A percentile compares a stretch with the other conserved stretches of the same genome.
These are phyloP conservation scores for Xylaria intraflava DNA, from an alignment of 495 filamentous ascomycete species.

Conservation along the genomic window DNA sequence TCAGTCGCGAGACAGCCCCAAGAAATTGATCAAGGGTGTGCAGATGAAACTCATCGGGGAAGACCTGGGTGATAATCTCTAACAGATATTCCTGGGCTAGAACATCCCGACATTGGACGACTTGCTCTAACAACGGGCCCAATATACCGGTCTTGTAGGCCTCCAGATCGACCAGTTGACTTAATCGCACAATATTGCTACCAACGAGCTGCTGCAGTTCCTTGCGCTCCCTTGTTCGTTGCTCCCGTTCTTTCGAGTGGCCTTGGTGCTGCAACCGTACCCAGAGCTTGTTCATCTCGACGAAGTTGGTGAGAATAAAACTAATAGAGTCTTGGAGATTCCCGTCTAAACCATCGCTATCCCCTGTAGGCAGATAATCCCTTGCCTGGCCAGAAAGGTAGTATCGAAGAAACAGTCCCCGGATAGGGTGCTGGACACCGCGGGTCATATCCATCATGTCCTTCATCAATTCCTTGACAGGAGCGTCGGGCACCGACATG, in stretches of 20 bases:
- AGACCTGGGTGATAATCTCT: slow-evolving; percentile 97
- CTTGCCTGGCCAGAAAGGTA: slow-evolving; percentile 91
- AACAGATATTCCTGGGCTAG: slow-evolving; percentile 95
- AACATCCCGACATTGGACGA: slow-evolving; percentile 95
- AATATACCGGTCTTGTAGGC: slow-evolving; percentile 88
- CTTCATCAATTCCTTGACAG: slow-evolving; percentile 99
- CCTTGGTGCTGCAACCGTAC: slow-evolving; percentile 95
- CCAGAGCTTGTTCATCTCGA: slow-evolving; percentile 99
- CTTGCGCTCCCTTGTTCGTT: slow-evolving; percentile 86
- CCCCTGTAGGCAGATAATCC: slow-evolving; percentile 75
- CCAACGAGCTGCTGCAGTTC: slow-evolving; percentile 93
- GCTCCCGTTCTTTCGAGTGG: slow-evolving; percentile 88
- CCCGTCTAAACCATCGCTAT: slow-evolving; percentile 86
- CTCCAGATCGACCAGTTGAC: slow-evolving; percentile 91
- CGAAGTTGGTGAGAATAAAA: slow-evolving; percentile 96
- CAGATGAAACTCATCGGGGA: slow-evolving; percentile 96
- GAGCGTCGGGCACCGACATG: slow-evolving; percentile 96
- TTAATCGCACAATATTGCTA: slow-evolving; percentile 89
- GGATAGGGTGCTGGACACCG: slow-evolving; percentile 92
- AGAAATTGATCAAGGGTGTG: slow-evolving; percentile 93
- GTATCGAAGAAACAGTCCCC: slow-evolving; percentile 90
- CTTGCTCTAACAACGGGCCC: slow-evolving; percentile 84
- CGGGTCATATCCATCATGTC: slow-evolving; percentile 99
- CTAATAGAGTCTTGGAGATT: slow-evolving; percentile 96
- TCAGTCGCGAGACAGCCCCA: slow-evolving; percentile 81